Base-by-base conservation (phyloP, 257 asterid species). In the Solanum ahanhuiri region DNA sequence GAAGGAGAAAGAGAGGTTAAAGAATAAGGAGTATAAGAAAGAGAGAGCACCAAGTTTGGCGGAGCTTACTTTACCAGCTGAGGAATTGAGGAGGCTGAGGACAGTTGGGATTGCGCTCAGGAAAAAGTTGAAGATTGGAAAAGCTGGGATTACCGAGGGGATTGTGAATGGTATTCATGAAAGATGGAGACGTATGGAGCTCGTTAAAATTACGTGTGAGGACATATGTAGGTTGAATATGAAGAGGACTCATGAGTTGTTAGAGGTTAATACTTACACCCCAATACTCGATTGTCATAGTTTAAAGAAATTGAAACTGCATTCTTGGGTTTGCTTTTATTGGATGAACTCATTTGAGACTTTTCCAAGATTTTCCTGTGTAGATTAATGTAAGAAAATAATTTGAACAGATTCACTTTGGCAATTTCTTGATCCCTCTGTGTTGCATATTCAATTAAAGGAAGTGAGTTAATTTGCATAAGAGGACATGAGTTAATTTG, bases 111-210 rank as follows among this genome's bases (percentile, higher is more conserved):
- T 95, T 90, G 94, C 85, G 15, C 83, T 95, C 92, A 90, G 83
- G 93, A 91, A 92, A 92, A 94, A 92, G 91, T 73, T 97, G 91
- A 95, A 93, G 90, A 86, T 94, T 3, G 99, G 99, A 23, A 97
- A 93, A 87, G 91, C 98, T 22, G 99, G 98, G 86, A 94, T 97
- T 60, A 97, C 98, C 3, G 99, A 97, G 90, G 99, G 99, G 86
- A 92, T 95, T 89, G 98, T 97, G 88, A 95, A 97, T 63, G 98
- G 98, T 88, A 94, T 97, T 91, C 99, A 97, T 76, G 99, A 97
- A 89, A 90, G 98, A 71, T 97, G 99, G 99, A 93, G 99, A 90
- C 91, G 92, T 86, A 25, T 91, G 12, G 98, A 97, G 90, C 54
- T 97, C 84, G 98, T 97, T 83, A 97, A 91, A 90, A 94, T 97